phyloP scores from a whole-genome alignment of 2,329 filamentous ascomycete species.

The Aspergillus fumigatiaffinis region DNA sequence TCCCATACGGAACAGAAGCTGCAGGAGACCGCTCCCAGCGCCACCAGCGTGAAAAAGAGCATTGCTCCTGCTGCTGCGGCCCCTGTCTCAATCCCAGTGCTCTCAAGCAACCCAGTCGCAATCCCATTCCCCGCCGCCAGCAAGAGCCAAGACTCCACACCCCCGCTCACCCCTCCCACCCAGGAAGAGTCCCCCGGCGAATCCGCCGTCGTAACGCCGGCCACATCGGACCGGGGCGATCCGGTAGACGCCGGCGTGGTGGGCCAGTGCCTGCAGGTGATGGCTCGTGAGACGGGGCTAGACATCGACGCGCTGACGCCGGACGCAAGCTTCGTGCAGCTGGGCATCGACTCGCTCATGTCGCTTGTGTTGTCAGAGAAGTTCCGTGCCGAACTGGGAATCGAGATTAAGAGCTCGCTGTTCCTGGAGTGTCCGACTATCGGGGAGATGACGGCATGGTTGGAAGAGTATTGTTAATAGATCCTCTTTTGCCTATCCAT shows the following conservation, averaged over 20 bases:
- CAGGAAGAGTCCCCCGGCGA: too few relatives aligned
- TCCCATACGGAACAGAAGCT: too few relatives aligned
- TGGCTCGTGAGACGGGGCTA: conserved; percentile 26
- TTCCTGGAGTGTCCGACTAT: conserved; percentile 23
- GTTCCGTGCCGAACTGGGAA: conserved; percentile 26
- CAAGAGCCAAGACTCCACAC: too few relatives aligned
- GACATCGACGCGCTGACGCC: conserved; percentile 19
- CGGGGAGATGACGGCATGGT: conserved; percentile 14
- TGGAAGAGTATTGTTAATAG: conserved; percentile 9
- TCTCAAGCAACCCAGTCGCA: too few relatives aligned
- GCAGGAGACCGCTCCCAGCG: too few relatives aligned
- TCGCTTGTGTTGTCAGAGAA: conserved; percentile 32
- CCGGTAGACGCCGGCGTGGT: conserved; percentile 1
- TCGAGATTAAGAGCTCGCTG: conserved; percentile 25
- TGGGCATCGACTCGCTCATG: conserved; percentile 38
- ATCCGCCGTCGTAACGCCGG: not conserved
- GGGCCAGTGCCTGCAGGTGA: conserved; percentile 19
- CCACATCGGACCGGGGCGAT: not conserved
- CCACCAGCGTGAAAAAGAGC: not conserved
- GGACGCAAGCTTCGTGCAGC: conserved; percentile 22
- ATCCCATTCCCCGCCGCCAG: too few relatives aligned
- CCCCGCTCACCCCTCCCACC: too few relatives aligned
- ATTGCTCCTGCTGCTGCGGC: too few relatives aligned
- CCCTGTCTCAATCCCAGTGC: too few relatives aligned
- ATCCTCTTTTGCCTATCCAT: too few relatives aligned